A percentile compares a stretch with the other conserved stretches of the same genome.
Conservation (phyloP, 441 rosid species). For the Flueggea neowawraea region DNA sequence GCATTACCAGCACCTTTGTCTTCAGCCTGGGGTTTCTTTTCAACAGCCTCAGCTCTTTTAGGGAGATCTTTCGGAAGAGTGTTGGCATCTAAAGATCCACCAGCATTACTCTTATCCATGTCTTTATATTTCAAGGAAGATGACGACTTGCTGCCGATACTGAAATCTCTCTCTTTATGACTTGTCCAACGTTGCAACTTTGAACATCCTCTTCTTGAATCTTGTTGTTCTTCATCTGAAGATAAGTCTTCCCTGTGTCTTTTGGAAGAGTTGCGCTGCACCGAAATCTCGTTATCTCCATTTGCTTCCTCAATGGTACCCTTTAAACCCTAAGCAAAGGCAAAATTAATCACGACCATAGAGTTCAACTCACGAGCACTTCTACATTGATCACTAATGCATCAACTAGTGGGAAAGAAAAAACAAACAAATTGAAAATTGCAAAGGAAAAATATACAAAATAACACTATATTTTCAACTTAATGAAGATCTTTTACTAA, state of each 20-base stretch:
- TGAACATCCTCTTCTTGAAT: slow-evolving; percentile 80
- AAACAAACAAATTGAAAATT: background rate
- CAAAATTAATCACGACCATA: slow-evolving; percentile 29
- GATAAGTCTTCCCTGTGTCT: slow-evolving; percentile 62
- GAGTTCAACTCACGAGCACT: slow-evolving; percentile 10
- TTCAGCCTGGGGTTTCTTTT: slow-evolving; percentile 42
- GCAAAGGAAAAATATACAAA: background rate
- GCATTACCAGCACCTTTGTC: slow-evolving; percentile 40
- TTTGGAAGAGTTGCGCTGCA: slow-evolving; percentile 47
- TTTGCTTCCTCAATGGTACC: too few relatives aligned
- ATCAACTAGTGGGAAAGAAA: background rate
- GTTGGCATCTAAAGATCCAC: slow-evolving; percentile 33
- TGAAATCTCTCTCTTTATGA: slow-evolving; percentile 84
- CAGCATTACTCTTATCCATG: slow-evolving; percentile 44
- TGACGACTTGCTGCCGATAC: slow-evolving; percentile 51
- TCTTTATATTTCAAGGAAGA: slow-evolving; percentile 67
- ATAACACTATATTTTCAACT: background rate
- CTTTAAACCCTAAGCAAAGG: slow-evolving; percentile 49
- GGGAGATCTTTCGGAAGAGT: slow-evolving; percentile 32
- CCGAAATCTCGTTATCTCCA: slow-evolving; percentile 12
- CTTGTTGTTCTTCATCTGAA: slow-evolving; percentile 77
- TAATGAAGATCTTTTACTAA: background rate
- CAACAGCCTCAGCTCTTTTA: slow-evolving; percentile 33
- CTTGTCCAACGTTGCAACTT: slow-evolving; percentile 98
- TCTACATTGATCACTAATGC: slow-evolving; percentile 7